phyloP scores from a whole-genome alignment of 768 basidiomycete species.

The Pulveroboletus sp. region DNA sequence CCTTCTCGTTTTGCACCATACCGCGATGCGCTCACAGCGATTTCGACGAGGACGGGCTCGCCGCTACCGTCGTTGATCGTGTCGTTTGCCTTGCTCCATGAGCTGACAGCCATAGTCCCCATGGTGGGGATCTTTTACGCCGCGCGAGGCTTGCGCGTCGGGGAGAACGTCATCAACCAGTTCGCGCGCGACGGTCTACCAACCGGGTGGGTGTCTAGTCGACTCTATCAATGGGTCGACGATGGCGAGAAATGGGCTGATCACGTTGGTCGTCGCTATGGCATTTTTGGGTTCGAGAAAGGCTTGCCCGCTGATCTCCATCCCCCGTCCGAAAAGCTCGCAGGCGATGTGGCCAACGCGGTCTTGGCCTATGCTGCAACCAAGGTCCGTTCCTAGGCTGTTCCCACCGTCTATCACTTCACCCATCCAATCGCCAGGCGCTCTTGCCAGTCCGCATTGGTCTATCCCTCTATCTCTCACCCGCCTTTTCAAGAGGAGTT shows the following conservation, averaged over 20 bases:
- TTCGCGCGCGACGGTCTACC: constrained; percentile 24
- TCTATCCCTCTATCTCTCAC: constrained; percentile 66
- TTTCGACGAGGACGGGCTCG: constrained; percentile 68
- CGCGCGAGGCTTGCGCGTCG: constrained; percentile 62
- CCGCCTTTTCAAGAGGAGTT: constrained; percentile 63
- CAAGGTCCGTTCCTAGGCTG: constrained; percentile 49
- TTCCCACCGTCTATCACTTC: neutral
- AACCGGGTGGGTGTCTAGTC: constrained; percentile 40
- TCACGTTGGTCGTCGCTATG: constrained; percentile 72
- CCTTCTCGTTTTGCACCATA: constrained; percentile 43
- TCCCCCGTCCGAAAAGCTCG: constrained; percentile 40
- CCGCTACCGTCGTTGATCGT: constrained; percentile 71
- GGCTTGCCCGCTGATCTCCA: constrained; percentile 15
- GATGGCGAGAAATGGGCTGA: constrained; percentile 74
- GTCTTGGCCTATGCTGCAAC: constrained; percentile 76
- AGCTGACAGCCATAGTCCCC: constrained; percentile 76
- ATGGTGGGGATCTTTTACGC: constrained; percentile 70
- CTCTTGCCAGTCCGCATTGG: constrained; percentile 71
- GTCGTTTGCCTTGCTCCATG: constrained; percentile 83
- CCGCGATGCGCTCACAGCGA: constrained; percentile 48
- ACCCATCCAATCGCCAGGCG: constrained; percentile 46
- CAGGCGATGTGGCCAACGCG: constrained; percentile 78
- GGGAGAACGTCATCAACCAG: constrained; percentile 55
- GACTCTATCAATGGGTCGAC: constrained; percentile 58
- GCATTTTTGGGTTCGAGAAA: constrained; percentile 75